Percentiles rank a stretch among this genome's conserved stretches.
Evolutionary conservation across 768 basidiomycete species (phyloP).

Genomic region (Russula brevipes): DNA sequence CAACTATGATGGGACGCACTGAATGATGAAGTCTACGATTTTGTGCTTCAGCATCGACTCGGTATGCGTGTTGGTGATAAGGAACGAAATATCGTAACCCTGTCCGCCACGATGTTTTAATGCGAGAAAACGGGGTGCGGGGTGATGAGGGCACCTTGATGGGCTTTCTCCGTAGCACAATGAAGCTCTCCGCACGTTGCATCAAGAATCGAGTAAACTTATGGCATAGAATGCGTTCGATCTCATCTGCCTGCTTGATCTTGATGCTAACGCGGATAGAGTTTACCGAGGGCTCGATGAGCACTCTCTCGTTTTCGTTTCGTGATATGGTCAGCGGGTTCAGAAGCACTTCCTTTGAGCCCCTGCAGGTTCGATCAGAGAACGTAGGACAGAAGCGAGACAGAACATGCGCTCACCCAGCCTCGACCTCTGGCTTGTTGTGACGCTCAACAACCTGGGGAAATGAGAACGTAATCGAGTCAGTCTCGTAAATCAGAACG

Average conservation of each 20-base stretch:
- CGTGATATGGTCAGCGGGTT: constrained; percentile 92
- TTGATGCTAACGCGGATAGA: constrained; percentile 95
- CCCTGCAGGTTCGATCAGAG: constrained; percentile 41
- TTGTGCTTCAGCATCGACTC: constrained; percentile 99
- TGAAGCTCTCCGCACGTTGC: constrained; percentile 96
- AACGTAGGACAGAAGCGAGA: background rate
- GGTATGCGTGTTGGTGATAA: constrained; percentile 94
- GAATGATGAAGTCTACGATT: constrained; percentile 99
- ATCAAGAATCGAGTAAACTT: constrained; percentile 99
- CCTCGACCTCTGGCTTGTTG: constrained; percentile 95
- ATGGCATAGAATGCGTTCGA: constrained; percentile 94
- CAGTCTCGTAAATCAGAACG: constrained; percentile 17
- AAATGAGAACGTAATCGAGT: constrained; percentile 24
- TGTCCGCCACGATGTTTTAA: constrained; percentile 31
- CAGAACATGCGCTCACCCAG: constrained; percentile 43
- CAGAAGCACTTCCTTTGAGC: constrained; percentile 90
- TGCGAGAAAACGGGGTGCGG: background rate
- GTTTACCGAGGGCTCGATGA: constrained; percentile 97
- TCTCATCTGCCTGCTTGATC: constrained; percentile 99
- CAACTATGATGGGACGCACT: constrained; percentile 42
- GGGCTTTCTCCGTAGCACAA: constrained; percentile 92
- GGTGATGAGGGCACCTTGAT: constrained; percentile 54
- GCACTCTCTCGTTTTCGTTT: constrained; percentile 94
- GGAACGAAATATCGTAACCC: constrained; percentile 98
- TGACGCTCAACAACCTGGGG: constrained; percentile 89